These are phyloP conservation scores for Cyberlindnera xylosilytica DNA, from an alignment of 805 yeast species.

Conservation along the genomic window DNA sequence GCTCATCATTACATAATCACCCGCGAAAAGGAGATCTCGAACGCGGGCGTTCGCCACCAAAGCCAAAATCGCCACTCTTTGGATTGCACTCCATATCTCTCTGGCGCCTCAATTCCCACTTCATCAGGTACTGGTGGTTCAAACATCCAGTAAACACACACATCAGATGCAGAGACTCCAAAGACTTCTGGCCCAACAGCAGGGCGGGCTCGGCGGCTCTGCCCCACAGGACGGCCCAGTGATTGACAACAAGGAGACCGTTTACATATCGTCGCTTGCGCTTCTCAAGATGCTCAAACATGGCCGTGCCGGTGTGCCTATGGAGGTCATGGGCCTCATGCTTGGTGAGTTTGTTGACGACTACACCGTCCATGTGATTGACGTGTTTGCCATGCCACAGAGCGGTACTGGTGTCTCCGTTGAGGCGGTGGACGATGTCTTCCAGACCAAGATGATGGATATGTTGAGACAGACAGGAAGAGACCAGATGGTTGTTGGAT, in stretches of 20 bases:
- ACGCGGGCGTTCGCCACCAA: background rate
- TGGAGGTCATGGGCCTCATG: conserved; percentile 96
- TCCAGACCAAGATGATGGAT: conserved; percentile 99
- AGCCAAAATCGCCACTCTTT: background rate
- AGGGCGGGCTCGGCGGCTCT: conserved; percentile 43
- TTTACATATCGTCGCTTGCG: conserved; percentile 93
- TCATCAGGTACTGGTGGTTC: too few relatives aligned
- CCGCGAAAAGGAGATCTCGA: too few relatives aligned
- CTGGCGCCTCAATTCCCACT: too few relatives aligned
- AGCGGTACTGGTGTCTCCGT: conserved; percentile 98
- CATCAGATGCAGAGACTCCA: conserved; percentile 46
- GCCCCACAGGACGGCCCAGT: conserved; percentile 70
- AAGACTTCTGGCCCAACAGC: conserved; percentile 33
- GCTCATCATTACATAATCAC: too few relatives aligned
- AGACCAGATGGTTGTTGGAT: conserved; percentile 98
- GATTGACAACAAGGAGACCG: conserved; percentile 94
- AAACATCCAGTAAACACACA: too few relatives aligned
- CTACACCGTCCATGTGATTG: conserved; percentile 93
- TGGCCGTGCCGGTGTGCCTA: conserved; percentile 89
- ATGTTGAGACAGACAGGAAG: conserved; percentile 99
- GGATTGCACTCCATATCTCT: too few relatives aligned
- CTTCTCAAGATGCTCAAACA: conserved; percentile 94
- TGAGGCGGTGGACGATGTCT: conserved; percentile 98
- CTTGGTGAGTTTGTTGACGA: conserved; percentile 97
- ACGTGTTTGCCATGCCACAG: conserved; percentile 99